Percentiles rank a stretch among this genome's conserved stretches.
Conservation (phyloP, 768 basidiomycete species). For the Pleurotus tuber-regium region DNA sequence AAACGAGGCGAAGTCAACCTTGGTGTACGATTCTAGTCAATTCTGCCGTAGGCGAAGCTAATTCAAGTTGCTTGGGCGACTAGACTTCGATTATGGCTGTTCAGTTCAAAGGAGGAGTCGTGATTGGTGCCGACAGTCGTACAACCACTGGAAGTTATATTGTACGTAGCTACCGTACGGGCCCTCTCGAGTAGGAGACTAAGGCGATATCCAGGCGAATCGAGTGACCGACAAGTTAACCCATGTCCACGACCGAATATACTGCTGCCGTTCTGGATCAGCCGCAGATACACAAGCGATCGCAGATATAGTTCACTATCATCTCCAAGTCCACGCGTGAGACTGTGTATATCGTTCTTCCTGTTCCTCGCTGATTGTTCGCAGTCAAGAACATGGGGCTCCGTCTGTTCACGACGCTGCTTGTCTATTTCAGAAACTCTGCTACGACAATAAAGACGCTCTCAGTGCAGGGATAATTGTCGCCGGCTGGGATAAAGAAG, state of each 20-base stretch:
- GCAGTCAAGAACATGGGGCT: conserved; percentile 54
- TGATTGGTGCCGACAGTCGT: conserved; percentile 95
- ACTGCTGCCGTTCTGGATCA: conserved; percentile 98
- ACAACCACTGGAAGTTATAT: conserved; percentile 98
- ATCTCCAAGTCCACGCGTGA: conserved; percentile 74
- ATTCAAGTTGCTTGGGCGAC: conserved; percentile 2
- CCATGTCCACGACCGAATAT: conserved; percentile 94
- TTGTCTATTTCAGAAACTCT: conserved; percentile 78
- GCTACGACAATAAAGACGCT: conserved; percentile 91
- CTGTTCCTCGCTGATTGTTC: conserved; percentile 6
- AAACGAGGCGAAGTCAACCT: conserved; percentile 97
- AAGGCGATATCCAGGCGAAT: conserved; percentile 65
- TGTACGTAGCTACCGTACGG: conserved; percentile 41
- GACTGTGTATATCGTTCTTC: conserved; percentile 17
- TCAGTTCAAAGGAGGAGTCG: conserved; percentile 91
- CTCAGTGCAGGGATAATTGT: conserved; percentile 95
- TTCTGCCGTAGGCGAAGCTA: conserved; percentile 4
- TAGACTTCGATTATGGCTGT: conserved; percentile 99
- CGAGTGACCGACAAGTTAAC: conserved; percentile 99
- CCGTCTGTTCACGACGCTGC: conserved; percentile 81
- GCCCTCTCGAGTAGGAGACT: not conserved
- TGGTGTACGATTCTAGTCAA: conserved; percentile 60
- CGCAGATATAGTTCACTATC: conserved; percentile 86
- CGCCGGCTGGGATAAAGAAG: conserved; percentile 93
- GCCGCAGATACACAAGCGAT: conserved; percentile 98